phyloP scores from a whole-genome alignment of 148 eudicot species.

The Euryodendron excelsum region DNA sequence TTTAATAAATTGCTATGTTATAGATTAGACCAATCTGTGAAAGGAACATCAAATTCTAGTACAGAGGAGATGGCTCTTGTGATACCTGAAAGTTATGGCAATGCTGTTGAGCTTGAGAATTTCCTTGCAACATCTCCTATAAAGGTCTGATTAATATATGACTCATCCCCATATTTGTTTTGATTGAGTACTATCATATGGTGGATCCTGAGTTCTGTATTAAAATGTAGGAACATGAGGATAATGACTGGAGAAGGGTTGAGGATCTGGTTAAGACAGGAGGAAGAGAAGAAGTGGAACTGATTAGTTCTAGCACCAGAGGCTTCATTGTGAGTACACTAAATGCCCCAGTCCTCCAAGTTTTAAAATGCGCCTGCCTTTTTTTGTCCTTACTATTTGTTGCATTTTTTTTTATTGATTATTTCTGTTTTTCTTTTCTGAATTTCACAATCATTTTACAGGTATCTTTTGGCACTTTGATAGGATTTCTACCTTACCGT shows the following conservation, averaged over 20 bases:
- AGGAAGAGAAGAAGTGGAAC: slow-evolving; percentile 69
- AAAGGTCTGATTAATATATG: slow-evolving; percentile 38
- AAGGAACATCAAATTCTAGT: slow-evolving; percentile 34
- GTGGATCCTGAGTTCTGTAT: slow-evolving; percentile 21
- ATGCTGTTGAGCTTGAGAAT: slow-evolving; percentile 40
- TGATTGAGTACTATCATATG: neutral
- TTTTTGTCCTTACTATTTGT: neutral
- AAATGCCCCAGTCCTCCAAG: neutral
- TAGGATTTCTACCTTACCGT: slow-evolving; percentile 94
- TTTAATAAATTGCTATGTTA: slow-evolving; percentile 29
- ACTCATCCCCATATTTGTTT: neutral
- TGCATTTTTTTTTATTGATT: neutral
- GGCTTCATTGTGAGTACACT: slow-evolving; percentile 74
- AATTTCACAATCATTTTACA: slow-evolving; percentile 26
- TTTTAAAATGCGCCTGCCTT: neutral
- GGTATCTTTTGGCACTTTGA: slow-evolving; percentile 86
- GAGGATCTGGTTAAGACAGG: slow-evolving; percentile 54
- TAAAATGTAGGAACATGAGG: slow-evolving; percentile 57
- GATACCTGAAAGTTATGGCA: slow-evolving; percentile 32
- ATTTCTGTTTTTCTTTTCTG: slow-evolving; percentile 1
- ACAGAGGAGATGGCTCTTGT: slow-evolving; percentile 23
- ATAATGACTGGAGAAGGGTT: slow-evolving; percentile 70
- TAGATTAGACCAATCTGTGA: slow-evolving; percentile 68
- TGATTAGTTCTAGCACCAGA: slow-evolving; percentile 78
- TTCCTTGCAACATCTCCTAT: slow-evolving; percentile 37